Evolutionary conservation across 192 early-diverging fungal species (phyloP).

Genomic region (Funneliformis mosseae): DNA sequence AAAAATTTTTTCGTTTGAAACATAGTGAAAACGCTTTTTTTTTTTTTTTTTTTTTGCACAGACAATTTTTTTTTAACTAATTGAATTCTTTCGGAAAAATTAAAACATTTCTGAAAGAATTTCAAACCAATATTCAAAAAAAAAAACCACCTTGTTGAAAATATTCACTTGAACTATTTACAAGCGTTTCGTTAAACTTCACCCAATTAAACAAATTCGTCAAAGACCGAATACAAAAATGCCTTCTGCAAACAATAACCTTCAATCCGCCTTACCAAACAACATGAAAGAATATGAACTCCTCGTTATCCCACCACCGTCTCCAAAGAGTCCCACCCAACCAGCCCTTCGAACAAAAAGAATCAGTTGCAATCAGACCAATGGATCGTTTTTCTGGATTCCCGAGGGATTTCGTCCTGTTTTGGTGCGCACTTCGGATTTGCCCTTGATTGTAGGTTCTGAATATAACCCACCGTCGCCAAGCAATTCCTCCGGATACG

Average conservation of each 20-base stretch:
- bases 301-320: conserved; percentile 8
- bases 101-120: background rate
- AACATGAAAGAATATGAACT: conserved; percentile 25
- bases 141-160: too few species aligned
- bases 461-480: conserved; percentile 4
- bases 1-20: too few species aligned
- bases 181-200: too few species aligned
- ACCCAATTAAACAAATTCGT: background rate
- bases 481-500: background rate
- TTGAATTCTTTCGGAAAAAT: background rate
- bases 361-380: conserved; percentile 13
- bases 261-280: background rate
- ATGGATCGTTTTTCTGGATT: conserved; percentile 13
- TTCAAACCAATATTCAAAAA: background rate
- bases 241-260: conserved; percentile 7
- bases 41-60: too few species aligned
- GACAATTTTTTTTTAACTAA: background rate
- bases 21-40: too few species aligned
- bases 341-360: background rate
- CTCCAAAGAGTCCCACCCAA: background rate
- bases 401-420: conserved; percentile 24
- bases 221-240: background rate
- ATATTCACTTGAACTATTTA: too few species aligned
- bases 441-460: conserved; percentile 18
- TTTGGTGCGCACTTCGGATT: conserved; percentile 10